Conservation (phyloP, 768 basidiomycete species). For the Rhodotorula kratochvilovae region DNA sequence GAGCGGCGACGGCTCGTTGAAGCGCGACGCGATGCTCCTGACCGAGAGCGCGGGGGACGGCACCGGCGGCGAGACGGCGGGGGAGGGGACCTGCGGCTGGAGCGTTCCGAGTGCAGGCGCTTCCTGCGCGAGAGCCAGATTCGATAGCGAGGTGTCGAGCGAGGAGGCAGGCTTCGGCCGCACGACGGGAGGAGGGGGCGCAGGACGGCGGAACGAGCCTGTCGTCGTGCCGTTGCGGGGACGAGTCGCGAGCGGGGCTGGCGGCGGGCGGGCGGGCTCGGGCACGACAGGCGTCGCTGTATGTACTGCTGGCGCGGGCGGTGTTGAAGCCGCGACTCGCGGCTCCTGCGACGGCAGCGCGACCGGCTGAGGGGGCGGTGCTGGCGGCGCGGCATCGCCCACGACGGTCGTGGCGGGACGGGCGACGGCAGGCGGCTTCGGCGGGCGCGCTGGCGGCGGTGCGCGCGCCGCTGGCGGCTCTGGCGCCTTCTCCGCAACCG, state of each 20-base stretch:
- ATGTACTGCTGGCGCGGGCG: fast-evolving
- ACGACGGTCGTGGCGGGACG: not conserved
- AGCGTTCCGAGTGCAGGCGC: not conserved
- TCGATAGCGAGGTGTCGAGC: no score
- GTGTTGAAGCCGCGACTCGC: fast-evolving
- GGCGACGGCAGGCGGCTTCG: not conserved
- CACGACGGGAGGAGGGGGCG: not conserved
- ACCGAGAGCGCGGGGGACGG: slow-evolving; percentile 7
- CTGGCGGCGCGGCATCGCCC: not conserved
- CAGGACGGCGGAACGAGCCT: not conserved
- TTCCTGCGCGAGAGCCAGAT: not conserved
- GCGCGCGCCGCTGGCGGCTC: not conserved
- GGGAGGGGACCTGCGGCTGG: not conserved
- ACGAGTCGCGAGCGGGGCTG: not conserved
- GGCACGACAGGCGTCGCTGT: no score
- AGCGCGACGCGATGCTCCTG: slow-evolving; percentile 17
- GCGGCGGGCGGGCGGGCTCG: not conserved
- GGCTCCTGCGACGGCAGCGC: not conserved
- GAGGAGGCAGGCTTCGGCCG: not conserved
- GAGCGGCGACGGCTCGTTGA: not conserved
- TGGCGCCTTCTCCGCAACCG: not conserved
- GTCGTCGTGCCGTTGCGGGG: not conserved
- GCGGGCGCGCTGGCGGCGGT: not conserved
- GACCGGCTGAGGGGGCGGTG: not conserved
- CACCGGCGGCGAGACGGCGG: not conserved